These are phyloP conservation scores for Lodderomyces elongisporus DNA, from an alignment of 1,139 yeast genomes.

Conservation along the genomic window DNA sequence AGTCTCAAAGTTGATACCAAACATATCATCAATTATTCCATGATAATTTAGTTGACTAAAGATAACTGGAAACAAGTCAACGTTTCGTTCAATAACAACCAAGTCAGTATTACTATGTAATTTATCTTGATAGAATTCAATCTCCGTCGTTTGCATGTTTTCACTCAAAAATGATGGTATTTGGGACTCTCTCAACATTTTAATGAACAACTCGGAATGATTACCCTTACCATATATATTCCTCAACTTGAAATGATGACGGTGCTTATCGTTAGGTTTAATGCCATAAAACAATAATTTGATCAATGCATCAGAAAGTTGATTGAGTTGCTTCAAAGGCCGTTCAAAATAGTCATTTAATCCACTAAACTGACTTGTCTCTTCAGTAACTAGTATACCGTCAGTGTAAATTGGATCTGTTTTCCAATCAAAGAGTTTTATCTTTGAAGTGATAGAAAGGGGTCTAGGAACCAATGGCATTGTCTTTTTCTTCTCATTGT, in stretches of 20 bases:
- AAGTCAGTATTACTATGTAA: conserved; percentile 51
- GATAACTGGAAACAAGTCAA: conserved; percentile 68
- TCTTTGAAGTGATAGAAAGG: conserved; percentile 17
- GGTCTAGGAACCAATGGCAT: conserved; percentile 7
- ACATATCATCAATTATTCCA: conserved; percentile 75
- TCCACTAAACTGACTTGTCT: conserved; percentile 18
- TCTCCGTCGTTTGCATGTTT: conserved; percentile 29
- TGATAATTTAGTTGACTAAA: conserved; percentile 75
- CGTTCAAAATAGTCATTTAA: conserved; percentile 27
- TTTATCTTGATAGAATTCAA: conserved; percentile 31
- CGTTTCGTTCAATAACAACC: conserved; percentile 70
- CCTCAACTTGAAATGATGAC: conserved; percentile 23
- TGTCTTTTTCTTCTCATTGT: too few relatives aligned
- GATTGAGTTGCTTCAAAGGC: conserved; percentile 31
- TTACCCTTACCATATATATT: conserved; percentile 40
- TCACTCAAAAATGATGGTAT: conserved; percentile 28
- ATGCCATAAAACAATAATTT: conserved; percentile 20
- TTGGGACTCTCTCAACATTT: conserved; percentile 20
- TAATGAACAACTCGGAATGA: conserved; percentile 29
- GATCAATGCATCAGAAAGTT: conserved; percentile 23
- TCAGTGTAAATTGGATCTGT: conserved; percentile 26
- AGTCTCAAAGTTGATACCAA: conserved; percentile 45
- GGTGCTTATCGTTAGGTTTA: conserved; percentile 9
- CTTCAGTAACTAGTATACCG: conserved; percentile 20
- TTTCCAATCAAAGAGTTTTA: conserved; percentile 31